Base-by-base conservation (phyloP, 2,329 filamentous ascomycete genomes). In the Fusarium abutilonis region DNA sequence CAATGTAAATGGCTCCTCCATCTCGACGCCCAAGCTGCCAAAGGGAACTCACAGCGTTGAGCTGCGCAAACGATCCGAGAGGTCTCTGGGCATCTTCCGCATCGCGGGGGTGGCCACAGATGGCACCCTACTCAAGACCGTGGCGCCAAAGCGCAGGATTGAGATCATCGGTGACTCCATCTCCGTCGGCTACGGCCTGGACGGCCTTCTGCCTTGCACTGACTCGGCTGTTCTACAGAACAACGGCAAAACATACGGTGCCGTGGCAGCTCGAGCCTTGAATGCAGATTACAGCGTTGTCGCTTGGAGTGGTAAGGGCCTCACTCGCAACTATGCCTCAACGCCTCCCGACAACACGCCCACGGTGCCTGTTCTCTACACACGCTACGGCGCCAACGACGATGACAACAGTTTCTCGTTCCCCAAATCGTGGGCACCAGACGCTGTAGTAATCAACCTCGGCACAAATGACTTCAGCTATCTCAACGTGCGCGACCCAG, bases 141-240 rank as follows among this genome's bases (percentile, higher is more conserved):
- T 56, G 8, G 56, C 55, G 1, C 69, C 71, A 4, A 66, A 64
- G 9, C 76, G 74, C 21, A 74, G 74, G 53, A 79, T 80, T 36
- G 77, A 80, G 58, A 66, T 79, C 41, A 77, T 80, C 26, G 78
- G 78, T 9, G 78, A 80, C 66, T 80, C 77, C 21, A 80, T 80
- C 60, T 76, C 71, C 3, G 78, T 79, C 4, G 78, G 77, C 4
- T 80, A 80, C 56, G 78, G 78, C 2, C 72, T 79, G 13, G 77
- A 78, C 50, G 78, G 76, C 36, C 66, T 68, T 6, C 60, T 72
- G 15, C 78, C 78, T 9, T 80, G 78, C 62, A 68, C 68, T 4
- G 76, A 80, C 68, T 72, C 70, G 3, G 77, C 78, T 4, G 68
- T 69, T 6, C 52, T 79, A 3, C 74, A 79, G 56, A 69, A 79